Evolutionary conservation across 176 grass and related monocot species (phyloP), one percentile per base, ranked within the genome.

Genomic region (Triticum urartu): DNA sequence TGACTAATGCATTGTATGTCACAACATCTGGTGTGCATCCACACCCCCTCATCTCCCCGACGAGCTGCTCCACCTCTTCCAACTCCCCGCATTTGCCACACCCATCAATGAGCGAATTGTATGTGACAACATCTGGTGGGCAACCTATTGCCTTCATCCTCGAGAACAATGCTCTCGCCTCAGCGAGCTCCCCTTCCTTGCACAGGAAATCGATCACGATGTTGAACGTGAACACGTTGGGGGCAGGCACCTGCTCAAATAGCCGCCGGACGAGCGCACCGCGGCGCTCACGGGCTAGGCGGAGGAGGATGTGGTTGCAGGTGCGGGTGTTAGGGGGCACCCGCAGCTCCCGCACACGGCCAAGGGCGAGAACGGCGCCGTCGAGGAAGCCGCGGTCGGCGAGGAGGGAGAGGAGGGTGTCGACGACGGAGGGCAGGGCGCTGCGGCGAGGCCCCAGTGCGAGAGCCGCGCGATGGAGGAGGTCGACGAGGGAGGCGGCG

Each of bases 141-240:
- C 94, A 99, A 7, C 94, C 92, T 48, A 85, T 61, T 20, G 25
- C 79, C 87, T 95, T 95, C 97, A 98, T 98, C 85, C 86, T 87
- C 32, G 9, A 32, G 22, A 94, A 90, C 18, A 98, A 32, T 4
- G 79, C 62, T 61, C 76, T 94, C 12, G 93, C 88, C 59, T 74
- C 86, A 1, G 14, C 54, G 13, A 98, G 68, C 54, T 98, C 94
- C 40, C 90, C 97, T 11, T 94, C 88, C 86, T 95, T 98, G 90
- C 97, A 98, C 80, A 91, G 90, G 81, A 94, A 98, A 64, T 92
- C 88, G 10, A 98, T 98, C 84, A 98, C 35, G 50, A 98, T 98
- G 79, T 95, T 96, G 81, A 94, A 99, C 11, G 97, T 96, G 83
- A 95, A 99, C 48, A 99, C 87, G 52, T 91, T 92, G 39, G 87